Evolutionary conservation across 495 filamentous ascomycete species (phyloP).

Genomic region (Lepidopterella palustris): DNA sequence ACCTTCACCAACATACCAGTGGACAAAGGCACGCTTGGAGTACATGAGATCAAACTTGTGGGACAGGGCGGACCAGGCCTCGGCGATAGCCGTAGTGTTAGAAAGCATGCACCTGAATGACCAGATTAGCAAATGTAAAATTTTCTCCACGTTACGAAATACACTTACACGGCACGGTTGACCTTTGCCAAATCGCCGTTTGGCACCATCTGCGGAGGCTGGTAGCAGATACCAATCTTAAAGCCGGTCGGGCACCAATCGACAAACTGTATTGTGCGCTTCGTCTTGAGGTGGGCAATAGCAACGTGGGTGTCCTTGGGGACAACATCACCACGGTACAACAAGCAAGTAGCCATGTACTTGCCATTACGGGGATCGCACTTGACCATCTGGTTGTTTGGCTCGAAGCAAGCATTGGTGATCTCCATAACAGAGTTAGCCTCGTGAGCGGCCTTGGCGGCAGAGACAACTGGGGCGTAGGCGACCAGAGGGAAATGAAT

Average conservation of each 20-base stretch:
- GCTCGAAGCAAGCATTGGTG: constrained; percentile 57
- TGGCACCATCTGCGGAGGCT: constrained; percentile 89
- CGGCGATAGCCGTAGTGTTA: constrained; percentile 98
- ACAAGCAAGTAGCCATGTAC: constrained; percentile 98
- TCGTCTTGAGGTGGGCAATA: constrained; percentile 94
- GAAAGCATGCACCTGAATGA: constrained; percentile 85
- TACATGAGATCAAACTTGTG: constrained; percentile 99
- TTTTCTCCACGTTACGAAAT: constrained; percentile 17
- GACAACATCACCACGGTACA: constrained; percentile 98
- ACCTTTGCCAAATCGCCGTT: constrained; percentile 96
- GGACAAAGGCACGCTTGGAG: constrained; percentile 98
- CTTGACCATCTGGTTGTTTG: constrained; percentile 96
- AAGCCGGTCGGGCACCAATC: constrained; percentile 99
- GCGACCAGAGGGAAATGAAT: constrained; percentile 98
- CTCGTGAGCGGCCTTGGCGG: constrained; percentile 91
- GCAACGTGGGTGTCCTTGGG: constrained; percentile 89
- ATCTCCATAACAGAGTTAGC: constrained; percentile 49
- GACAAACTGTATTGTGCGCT: constrained; percentile 97
- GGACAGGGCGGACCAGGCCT: constrained; percentile 95
- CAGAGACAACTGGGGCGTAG: constrained; percentile 90
- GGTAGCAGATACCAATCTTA: constrained; percentile 99
- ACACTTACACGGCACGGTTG: constrained; percentile 89
- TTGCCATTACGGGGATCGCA: constrained; percentile 98
- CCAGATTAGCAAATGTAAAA: not conserved
- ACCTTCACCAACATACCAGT: constrained; percentile 99